Evolutionary conservation across 371 early-diverging fungal genomes (phyloP).

Genomic region (Mucor irregularis): DNA sequence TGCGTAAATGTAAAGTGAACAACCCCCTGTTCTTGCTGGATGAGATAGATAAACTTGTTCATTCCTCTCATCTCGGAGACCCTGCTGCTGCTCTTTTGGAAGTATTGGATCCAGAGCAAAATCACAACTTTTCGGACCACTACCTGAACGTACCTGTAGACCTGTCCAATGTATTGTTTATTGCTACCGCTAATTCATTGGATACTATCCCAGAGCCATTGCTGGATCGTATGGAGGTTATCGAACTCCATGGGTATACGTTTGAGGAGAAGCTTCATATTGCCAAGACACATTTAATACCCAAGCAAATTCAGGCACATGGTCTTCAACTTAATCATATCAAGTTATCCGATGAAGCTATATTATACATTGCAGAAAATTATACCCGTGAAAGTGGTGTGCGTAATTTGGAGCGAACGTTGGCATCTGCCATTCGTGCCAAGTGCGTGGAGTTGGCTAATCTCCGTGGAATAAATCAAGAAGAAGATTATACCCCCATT

Average conservation of each 20-base stretch:
- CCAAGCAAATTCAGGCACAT: slow-evolving; percentile 70
- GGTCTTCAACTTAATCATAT: slow-evolving; percentile 59
- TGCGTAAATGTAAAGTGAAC: slow-evolving; percentile 67
- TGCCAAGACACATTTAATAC: slow-evolving; percentile 47
- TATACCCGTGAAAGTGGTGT: slow-evolving; percentile 89
- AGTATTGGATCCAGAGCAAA: slow-evolving; percentile 88
- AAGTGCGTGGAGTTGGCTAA: slow-evolving; percentile 71
- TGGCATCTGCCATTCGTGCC: slow-evolving; percentile 73
- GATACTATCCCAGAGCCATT: slow-evolving; percentile 81
- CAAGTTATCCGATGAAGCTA: slow-evolving; percentile 42
- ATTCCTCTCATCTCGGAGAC: slow-evolving; percentile 68
- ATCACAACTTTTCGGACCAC: slow-evolving; percentile 75
- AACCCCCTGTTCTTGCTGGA: slow-evolving; percentile 77
- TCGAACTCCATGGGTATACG: slow-evolving; percentile 84
- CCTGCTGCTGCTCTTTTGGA: slow-evolving; percentile 86
- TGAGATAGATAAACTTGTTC: slow-evolving; percentile 84
- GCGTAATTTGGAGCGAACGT: slow-evolving; percentile 70
- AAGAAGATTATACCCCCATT: slow-evolving; percentile 27
- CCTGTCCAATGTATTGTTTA: slow-evolving; percentile 77
- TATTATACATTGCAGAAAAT: slow-evolving; percentile 63
- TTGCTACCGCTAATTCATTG: slow-evolving; percentile 84
- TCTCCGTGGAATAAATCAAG: slow-evolving; percentile 19
- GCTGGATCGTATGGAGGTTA: slow-evolving; percentile 86
- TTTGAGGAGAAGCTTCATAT: slow-evolving; percentile 75
- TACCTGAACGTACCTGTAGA: slow-evolving; percentile 83